These are phyloP conservation scores for Dianthus caryophyllus DNA, from an alignment of 148 eudicot genomes.

Conservation along the genomic window DNA sequence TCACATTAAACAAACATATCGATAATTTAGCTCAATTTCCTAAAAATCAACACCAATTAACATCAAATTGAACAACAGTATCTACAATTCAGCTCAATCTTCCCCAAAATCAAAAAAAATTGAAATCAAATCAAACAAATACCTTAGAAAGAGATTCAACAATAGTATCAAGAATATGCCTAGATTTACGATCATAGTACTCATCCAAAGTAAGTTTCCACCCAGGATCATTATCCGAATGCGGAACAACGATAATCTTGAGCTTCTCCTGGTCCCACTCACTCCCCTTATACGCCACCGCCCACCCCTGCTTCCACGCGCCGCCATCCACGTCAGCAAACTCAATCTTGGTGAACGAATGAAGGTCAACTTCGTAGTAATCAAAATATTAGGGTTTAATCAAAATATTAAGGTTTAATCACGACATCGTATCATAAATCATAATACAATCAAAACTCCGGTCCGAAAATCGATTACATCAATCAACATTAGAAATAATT, in stretches of 20 bases:
- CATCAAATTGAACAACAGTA: background rate
- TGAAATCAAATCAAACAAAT: background rate
- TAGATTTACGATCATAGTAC: slow-evolving; percentile 76
- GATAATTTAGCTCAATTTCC: too few species aligned
- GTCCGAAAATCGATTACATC: too few species aligned
- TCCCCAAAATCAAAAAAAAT: background rate
- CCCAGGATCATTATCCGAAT: slow-evolving; percentile 99
- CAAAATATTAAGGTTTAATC: too few species aligned
- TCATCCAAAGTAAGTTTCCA: slow-evolving; percentile 96
- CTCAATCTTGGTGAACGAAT: slow-evolving; percentile 72
- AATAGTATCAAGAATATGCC: slow-evolving; percentile 86
- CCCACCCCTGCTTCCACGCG: slow-evolving; percentile 97
- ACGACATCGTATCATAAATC: too few species aligned
- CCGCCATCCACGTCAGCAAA: slow-evolving; percentile 84
- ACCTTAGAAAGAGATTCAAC: slow-evolving; percentile 93
- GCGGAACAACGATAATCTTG: slow-evolving; percentile 87
- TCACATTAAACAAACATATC: too few species aligned
- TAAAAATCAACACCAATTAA: background rate
- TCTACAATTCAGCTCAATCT: slow-evolving; percentile 8
- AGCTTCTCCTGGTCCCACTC: slow-evolving; percentile 87
- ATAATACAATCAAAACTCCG: too few species aligned
- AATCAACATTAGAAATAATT: too few species aligned
- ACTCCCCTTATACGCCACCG: slow-evolving; percentile 62
- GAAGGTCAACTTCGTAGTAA: too few species aligned
- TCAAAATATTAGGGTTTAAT: too few species aligned